Evolutionary conservation across 2,329 filamentous ascomycete species (phyloP), one percentile per base, ranked within the genome.

Genomic region (Clarireedia hainanense): DNA sequence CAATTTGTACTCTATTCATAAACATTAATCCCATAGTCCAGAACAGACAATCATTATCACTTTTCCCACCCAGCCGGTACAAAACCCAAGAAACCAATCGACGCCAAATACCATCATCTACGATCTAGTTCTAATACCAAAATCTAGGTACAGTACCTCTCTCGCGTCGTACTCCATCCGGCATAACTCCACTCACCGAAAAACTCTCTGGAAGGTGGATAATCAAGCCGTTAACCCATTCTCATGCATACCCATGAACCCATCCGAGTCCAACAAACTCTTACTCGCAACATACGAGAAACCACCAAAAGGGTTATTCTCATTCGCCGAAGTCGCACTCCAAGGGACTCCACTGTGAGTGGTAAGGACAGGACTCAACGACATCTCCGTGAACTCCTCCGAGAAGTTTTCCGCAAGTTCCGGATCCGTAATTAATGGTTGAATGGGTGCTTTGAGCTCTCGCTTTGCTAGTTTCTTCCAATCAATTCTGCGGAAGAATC

Each of bases 361-460:
- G 10, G 73, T 72, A 53, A 84, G 68, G 1, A 88, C 77, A 5
- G 91, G 90, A 69, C 88, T 95, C 52, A 97, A 76, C 3, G 89
- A 81, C 60, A 96, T 73, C 55, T 88, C 84, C 0, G 92, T 99
- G 70, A 99, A 99, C 69, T 96, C 91, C n/a, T 78, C 76, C 0
- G 88, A 82, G 72, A 99, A 99, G 73, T 99, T 99, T 80, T 99
- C 95, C 0, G 94, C 94, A 47, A 96, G 78, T 70, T 95, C 91
- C 0, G 94, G 94, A 67, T 99, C 91, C 0, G 94, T 97, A 67
- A 99, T 92, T 66, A 97, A 79, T 15, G 94, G 94, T 68, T 88
- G 83, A 65, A 99, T 97, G 0, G 94, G 94, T 1, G 94, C 88
- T 64, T 89, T 86, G 47, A 96, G 64, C 71, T 96, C 89, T 37